phyloP scores from a whole-genome alignment of 2,329 filamentous ascomycete genomes.

The Cryphonectria nitschkei region DNA sequence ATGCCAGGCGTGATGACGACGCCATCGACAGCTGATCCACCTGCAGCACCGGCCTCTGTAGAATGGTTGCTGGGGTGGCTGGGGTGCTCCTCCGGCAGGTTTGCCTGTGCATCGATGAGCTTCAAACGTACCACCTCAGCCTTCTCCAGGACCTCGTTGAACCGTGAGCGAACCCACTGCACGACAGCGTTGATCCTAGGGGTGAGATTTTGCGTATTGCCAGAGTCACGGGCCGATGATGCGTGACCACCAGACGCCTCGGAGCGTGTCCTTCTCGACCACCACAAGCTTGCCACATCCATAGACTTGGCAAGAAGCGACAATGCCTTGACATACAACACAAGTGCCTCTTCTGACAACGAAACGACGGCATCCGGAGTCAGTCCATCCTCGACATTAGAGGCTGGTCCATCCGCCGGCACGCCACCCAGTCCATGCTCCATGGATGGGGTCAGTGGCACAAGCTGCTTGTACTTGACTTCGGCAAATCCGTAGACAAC shows the following conservation, averaged over 20 bases:
- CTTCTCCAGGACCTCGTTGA: constrained; percentile 97
- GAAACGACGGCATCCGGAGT: constrained; percentile 84
- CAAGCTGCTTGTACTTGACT: constrained; percentile 97
- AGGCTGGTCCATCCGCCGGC: constrained; percentile 55
- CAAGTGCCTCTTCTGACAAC: constrained; percentile 90
- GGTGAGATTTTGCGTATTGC: constrained; percentile 55
- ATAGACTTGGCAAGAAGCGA: constrained; percentile 90
- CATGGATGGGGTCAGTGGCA: constrained; percentile 80
- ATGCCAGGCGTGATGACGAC: constrained; percentile 86
- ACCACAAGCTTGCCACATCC: constrained; percentile 93
- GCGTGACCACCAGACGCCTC: constrained; percentile 45
- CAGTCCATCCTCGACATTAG: constrained; percentile 77
- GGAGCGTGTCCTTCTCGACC: constrained; percentile 75
- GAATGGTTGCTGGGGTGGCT: constrained; percentile 81
- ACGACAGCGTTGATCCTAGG: constrained; percentile 89
- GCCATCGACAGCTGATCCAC: constrained; percentile 71
- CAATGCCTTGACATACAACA: constrained; percentile 94
- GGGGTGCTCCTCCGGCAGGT: constrained; percentile 81
- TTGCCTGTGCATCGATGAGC: constrained; percentile 81
- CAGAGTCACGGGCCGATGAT: constrained; percentile 45
- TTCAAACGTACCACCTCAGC: constrained; percentile 91
- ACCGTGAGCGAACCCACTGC: constrained; percentile 90
- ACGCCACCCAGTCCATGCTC: constrained; percentile 71
- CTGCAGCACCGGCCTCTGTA: constrained; percentile 58
- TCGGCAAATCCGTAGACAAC: constrained; percentile 98